phyloP scores from a whole-genome alignment of 2,329 filamentous ascomycete genomes.

The Microsporum canis region DNA sequence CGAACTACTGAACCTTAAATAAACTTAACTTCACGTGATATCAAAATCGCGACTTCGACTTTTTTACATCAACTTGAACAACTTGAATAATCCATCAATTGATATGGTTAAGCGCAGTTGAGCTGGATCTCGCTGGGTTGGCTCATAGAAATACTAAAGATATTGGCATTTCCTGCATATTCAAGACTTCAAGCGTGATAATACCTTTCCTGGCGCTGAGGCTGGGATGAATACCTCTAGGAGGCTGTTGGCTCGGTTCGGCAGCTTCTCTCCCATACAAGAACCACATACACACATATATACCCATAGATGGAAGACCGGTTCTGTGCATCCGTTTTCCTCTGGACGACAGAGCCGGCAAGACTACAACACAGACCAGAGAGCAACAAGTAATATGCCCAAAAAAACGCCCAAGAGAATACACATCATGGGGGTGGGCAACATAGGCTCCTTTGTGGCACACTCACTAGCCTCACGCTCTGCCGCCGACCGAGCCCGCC shows the following conservation, averaged over 20 bases:
- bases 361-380: background rate
- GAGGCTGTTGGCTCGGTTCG: background rate
- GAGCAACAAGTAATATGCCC: slow-evolving; percentile 2
- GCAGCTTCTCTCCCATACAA: background rate
- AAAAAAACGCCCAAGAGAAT: slow-evolving; percentile 40
- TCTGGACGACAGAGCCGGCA: background rate
- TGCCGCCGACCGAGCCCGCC: slow-evolving; percentile 47
- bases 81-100: background rate
- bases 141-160: background rate
- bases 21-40: background rate
- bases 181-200: background rate
- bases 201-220: background rate
- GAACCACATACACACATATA: background rate
- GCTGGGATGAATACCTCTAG: background rate
- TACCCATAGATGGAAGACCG: background rate
- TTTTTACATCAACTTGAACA: background rate
- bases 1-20: background rate
- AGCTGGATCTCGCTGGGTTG: background rate
- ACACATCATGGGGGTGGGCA: slow-evolving; percentile 69
- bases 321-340: background rate
- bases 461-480: slow-evolving; percentile 53
- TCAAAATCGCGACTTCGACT: background rate
- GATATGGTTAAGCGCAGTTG: background rate
- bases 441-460: slow-evolving; percentile 68
- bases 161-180: background rate